Evolutionary conservation across 1,139 yeast genomes (phyloP), one percentile per base, ranked within the genome.

Genomic region (Yarrowia galli): DNA sequence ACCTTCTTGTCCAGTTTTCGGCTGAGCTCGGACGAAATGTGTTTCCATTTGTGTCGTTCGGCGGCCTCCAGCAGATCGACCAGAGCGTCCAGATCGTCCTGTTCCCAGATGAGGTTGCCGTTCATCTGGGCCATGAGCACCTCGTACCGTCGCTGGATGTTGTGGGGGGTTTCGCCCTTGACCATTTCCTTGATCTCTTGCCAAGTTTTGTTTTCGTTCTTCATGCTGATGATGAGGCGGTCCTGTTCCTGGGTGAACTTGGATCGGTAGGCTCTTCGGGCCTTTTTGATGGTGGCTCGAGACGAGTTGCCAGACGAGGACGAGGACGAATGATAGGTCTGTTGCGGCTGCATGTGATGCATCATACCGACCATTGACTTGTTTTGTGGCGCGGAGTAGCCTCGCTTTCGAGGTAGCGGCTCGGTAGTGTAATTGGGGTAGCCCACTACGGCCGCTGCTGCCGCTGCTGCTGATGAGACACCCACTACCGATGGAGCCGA

Each of bases 41-140:
- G 80, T 70, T 79, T 78, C 84, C 84, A 81, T 68, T 81, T 81
- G 53, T 79, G 79, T 65, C 79, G 73, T 68, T 81, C 84, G 10
- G 81, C 83, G 7, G 74, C 73, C 40, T 77, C 79, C 48, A 81
- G 73, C 46, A 81, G 71, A 8, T 77, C 76, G 60, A 75, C 71
- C 53, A 81, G 73, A 22, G 78, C 76, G 20, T 76, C 77, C 5
- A 76, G 69, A 65, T 80, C 83, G 12, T 78, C 79, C n/a, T 68
- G 60, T 36, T 73, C 73, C 81, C 81, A 79, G 54, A 71, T 69
- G 23, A 73, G 60, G 18, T 69, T 68, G 8, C 66, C 66, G 20
- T 61, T 46, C 45, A 46, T 35, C 40, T 70, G 71, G 18, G 66
- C 58, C 61, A 68, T 48, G 35, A 70, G 58, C 16, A 58, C 45